Conservation (phyloP, 352 stramenopile genomes). For the Phytophthora hybrid region DNA sequence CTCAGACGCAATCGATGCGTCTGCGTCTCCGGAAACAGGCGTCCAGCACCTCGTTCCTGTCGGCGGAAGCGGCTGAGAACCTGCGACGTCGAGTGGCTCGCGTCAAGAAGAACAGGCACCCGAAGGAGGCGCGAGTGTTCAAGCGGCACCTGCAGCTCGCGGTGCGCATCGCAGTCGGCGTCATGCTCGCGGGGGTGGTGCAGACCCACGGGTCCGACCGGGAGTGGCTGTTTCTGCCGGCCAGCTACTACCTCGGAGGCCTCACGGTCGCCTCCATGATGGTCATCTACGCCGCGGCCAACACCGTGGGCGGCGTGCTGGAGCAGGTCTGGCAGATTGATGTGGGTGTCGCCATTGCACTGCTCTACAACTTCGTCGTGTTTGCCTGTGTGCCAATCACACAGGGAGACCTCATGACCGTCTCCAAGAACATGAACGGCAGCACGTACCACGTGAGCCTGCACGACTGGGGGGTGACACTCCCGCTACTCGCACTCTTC, state of each 20-base stretch:
- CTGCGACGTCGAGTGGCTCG: conserved; percentile 37
- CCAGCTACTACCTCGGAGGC: conserved; percentile 74
- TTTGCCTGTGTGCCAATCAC: conserved; percentile 65
- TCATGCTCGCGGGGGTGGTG: conserved; percentile 63
- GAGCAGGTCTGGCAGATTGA: conserved; percentile 81
- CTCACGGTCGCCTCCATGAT: conserved; percentile 74
- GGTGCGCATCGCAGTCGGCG: conserved; percentile 64
- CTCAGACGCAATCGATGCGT: conserved; percentile 51
- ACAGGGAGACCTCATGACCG: conserved; percentile 51
- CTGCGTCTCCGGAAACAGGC: conserved; percentile 49
- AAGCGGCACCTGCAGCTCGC: conserved; percentile 52
- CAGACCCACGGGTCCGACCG: conserved; percentile 54
- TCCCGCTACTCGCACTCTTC: conserved; percentile 73
- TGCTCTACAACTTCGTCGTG: conserved; percentile 80
- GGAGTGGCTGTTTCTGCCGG: conserved; percentile 69
- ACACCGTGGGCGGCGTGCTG: conserved; percentile 68
- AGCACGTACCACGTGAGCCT: conserved; percentile 73
- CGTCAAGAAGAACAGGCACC: conserved; percentile 59
- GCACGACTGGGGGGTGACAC: conserved; percentile 58
- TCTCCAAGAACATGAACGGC: conserved; percentile 62
- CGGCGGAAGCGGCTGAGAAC: conserved; percentile 25
- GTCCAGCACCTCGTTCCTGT: conserved; percentile 24
- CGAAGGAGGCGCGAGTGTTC: conserved; percentile 49
- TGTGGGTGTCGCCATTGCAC: conserved; percentile 66
- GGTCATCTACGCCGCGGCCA: conserved; percentile 72